Conservation (phyloP, 176 grass and related monocot genomes). For the Leersia perrieri region DNA sequence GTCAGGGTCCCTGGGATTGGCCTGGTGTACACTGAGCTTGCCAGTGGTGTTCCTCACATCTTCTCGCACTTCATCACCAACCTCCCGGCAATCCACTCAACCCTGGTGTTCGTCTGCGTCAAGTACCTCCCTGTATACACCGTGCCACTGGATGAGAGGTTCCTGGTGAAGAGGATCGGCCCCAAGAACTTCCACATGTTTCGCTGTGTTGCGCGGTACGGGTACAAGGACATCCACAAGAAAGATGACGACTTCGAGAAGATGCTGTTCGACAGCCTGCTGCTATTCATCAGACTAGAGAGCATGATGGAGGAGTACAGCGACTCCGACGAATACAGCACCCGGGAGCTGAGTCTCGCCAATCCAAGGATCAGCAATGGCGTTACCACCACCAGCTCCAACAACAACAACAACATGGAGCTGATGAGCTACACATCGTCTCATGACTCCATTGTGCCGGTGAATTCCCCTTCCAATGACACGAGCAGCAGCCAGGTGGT, state of each 20-base stretch:
- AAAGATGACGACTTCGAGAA: slow-evolving; percentile 79
- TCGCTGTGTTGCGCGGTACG: slow-evolving; percentile 66
- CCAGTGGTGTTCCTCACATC: slow-evolving; percentile 71
- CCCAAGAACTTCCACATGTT: slow-evolving; percentile 79
- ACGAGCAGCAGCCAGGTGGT: slow-evolving; percentile 21
- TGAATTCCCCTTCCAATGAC: slow-evolving; percentile 13
- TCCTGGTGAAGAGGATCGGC: slow-evolving; percentile 66
- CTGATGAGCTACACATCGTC: slow-evolving; percentile 44
- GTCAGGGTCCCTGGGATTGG: slow-evolving; percentile 82
- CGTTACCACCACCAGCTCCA: neutral
- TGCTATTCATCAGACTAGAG: slow-evolving; percentile 58
- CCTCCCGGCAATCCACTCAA: slow-evolving; percentile 75
- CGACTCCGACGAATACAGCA: slow-evolving; percentile 59
- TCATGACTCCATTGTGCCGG: slow-evolving; percentile 48
- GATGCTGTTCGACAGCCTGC: slow-evolving; percentile 57
- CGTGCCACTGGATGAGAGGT: slow-evolving; percentile 54
- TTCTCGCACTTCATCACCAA: slow-evolving; percentile 96
- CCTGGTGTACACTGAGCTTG: slow-evolving; percentile 71
- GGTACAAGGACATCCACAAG: slow-evolving; percentile 80
- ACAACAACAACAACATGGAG: neutral
- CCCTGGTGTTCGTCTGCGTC: slow-evolving; percentile 78
- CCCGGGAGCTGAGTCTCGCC: neutral
- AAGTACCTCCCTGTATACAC: slow-evolving; percentile 76
- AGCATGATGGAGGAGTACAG: slow-evolving; percentile 70
- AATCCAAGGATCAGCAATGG: slow-evolving; percentile 14